These are phyloP conservation scores for Echium plantagineum DNA, from an alignment of 257 asterid genomes.

Conservation along the genomic window DNA sequence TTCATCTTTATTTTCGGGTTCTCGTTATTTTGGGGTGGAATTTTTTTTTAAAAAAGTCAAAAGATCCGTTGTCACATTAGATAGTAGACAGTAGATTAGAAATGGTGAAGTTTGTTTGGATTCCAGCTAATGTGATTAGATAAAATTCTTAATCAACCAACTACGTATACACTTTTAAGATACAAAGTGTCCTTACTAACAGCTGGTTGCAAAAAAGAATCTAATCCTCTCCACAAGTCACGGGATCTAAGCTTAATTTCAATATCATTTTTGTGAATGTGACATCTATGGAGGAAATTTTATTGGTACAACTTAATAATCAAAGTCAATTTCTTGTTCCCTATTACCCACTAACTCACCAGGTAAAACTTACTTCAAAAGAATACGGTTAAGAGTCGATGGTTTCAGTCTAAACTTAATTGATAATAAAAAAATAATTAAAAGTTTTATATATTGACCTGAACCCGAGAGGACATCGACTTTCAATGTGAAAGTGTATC, in stretches of 20 bases:
- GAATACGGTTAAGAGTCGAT: too few species aligned
- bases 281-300: constrained; percentile 17
- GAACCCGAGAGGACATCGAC: too few species aligned
- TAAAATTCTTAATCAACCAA: constrained; percentile 13
- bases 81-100: neutral
- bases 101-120: constrained; percentile 15
- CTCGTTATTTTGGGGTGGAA: too few species aligned
- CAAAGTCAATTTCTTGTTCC: too few species aligned
- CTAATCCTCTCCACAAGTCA: constrained; percentile 34
- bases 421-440: too few species aligned
- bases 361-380: neutral
- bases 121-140: constrained; percentile 39
- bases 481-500: too few species aligned
- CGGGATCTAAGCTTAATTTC: constrained; percentile 25
- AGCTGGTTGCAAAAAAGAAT: constrained; percentile 47
- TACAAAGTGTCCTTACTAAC: constrained; percentile 54
- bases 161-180: constrained; percentile 10
- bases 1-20: neutral
- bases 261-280: constrained; percentile 15
- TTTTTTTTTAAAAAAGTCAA: too few species aligned
- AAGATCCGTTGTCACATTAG: neutral
- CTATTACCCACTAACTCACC: too few species aligned
- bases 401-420: too few species aligned
- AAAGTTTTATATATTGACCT: too few species aligned
- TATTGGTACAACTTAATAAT: too few species aligned